Conservation (phyloP, 2,329 filamentous ascomycete genomes). For the Fusarium miscanthi region DNA sequence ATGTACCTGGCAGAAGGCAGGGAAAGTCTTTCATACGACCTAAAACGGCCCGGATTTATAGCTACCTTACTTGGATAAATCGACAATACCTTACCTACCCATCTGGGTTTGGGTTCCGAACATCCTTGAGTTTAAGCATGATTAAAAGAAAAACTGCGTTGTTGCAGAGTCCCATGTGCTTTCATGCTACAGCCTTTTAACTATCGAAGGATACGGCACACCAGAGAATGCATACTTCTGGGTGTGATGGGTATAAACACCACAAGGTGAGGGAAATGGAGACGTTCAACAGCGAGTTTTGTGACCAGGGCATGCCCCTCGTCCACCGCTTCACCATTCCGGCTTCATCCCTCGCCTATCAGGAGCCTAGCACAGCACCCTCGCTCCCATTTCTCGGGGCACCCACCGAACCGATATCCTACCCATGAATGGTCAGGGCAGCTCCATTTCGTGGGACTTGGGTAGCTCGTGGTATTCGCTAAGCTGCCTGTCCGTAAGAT, state of each 20-base stretch:
- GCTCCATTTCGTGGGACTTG: slow-evolving; percentile 18
- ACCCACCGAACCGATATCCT: slow-evolving; percentile 34
- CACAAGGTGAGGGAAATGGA: slow-evolving; percentile 24
- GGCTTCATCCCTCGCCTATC: slow-evolving; percentile 41
- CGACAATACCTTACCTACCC: slow-evolving; percentile 9
- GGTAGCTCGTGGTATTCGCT: slow-evolving; percentile 22
- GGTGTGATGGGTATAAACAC: slow-evolving; percentile 25
- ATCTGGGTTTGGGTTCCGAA: slow-evolving; percentile 25
- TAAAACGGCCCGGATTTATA: slow-evolving; percentile 19
- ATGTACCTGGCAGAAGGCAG: slow-evolving; percentile 16
- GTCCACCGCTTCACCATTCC: slow-evolving; percentile 39
- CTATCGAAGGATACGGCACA: not conserved
- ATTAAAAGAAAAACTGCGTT: not conserved
- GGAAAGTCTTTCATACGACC: slow-evolving; percentile 14
- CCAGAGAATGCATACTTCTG: not conserved
- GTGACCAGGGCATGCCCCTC: slow-evolving; percentile 34
- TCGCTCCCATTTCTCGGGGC: slow-evolving; percentile 38
- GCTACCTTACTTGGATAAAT: not conserved
- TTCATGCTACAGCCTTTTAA: not conserved
- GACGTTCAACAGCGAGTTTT: slow-evolving; percentile 26
- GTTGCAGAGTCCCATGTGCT: not conserved
- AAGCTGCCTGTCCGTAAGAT: slow-evolving; percentile 7
- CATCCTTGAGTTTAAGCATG: slow-evolving; percentile 10
- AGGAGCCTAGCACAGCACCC: slow-evolving; percentile 34
- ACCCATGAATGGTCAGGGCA: slow-evolving; percentile 29